Conservation (phyloP, 176 grass and related monocot genomes). For the Miscanthus lutarioriparius region DNA sequence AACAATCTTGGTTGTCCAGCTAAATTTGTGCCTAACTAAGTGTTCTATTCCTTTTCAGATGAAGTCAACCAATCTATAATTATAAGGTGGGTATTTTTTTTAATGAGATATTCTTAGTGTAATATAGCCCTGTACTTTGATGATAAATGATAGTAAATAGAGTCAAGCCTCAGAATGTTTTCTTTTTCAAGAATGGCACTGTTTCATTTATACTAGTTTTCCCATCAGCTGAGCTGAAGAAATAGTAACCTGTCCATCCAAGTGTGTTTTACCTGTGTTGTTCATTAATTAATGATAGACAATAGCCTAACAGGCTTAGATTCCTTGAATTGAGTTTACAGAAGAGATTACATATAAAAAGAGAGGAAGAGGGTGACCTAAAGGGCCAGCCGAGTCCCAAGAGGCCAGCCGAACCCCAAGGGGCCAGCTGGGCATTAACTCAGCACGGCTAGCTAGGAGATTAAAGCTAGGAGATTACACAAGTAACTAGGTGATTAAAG, state of each 20-base stretch:
- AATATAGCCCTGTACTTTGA: background rate
- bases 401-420: too few relatives aligned
- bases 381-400: too few relatives aligned
- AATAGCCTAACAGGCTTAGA: too few relatives aligned
- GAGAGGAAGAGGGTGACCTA: too few relatives aligned
- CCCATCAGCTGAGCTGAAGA: constrained; percentile 17
- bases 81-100: constrained; percentile 71
- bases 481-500: too few relatives aligned
- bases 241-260: background rate
- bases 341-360: too few relatives aligned
- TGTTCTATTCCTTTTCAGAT: constrained; percentile 69
- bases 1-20: constrained; percentile 21
- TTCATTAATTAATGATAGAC: constrained; percentile 4
- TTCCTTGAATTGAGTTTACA: too few relatives aligned
- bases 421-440: too few relatives aligned
- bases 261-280: background rate
- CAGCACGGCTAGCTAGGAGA: too few relatives aligned
- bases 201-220: constrained; percentile 24
- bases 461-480: too few relatives aligned
- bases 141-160: constrained; percentile 1
- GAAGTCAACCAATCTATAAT: constrained; percentile 99
- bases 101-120: constrained; percentile 8
- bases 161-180: constrained; percentile 8
- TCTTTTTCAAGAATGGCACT: background rate
- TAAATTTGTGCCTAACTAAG: constrained; percentile 39